Conservation (phyloP, 768 basidiomycete genomes). For the Tylopilus rubrobrunneus region DNA sequence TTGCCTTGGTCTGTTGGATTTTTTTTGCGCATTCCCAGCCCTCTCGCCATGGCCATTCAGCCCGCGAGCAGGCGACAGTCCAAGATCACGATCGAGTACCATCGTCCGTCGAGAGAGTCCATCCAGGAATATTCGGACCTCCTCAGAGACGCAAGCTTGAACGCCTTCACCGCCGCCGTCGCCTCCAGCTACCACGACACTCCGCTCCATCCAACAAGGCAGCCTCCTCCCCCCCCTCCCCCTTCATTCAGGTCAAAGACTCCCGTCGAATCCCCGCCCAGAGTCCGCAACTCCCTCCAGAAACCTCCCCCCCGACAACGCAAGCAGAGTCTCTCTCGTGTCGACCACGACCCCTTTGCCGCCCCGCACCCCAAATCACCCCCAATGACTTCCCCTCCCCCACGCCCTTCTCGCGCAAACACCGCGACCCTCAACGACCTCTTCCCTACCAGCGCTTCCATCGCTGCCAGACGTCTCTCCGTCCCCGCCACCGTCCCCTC, state of each 20-base stretch:
- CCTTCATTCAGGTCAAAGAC: slow-evolving; percentile 30
- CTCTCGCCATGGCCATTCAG: slow-evolving; percentile 27
- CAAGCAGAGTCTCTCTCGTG: slow-evolving; percentile 37
- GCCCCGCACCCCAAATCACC: slow-evolving; percentile 15
- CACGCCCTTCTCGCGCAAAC: slow-evolving; percentile 80
- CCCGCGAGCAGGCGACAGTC: slow-evolving; percentile 35
- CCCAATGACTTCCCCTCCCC: slow-evolving; percentile 51
- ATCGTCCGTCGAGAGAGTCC: slow-evolving; percentile 68
- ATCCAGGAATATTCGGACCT: slow-evolving; percentile 77
- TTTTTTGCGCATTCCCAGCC: background rate
- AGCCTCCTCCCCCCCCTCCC: slow-evolving; percentile 41
- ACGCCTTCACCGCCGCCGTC: slow-evolving; percentile 47
- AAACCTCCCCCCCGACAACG: slow-evolving; percentile 54
- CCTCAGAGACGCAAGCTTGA: slow-evolving; percentile 54
- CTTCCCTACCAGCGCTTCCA: slow-evolving; percentile 42
- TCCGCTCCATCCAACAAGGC: slow-evolving; percentile 37
- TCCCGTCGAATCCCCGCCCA: slow-evolving; percentile 30
- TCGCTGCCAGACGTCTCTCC: slow-evolving; percentile 50
- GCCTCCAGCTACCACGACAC: slow-evolving; percentile 30
- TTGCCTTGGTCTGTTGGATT: background rate
- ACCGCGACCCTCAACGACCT: slow-evolving; percentile 79
- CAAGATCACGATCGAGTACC: slow-evolving; percentile 72
- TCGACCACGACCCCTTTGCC: slow-evolving; percentile 55
- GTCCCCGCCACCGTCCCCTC: slow-evolving; percentile 35
- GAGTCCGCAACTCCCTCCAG: slow-evolving; percentile 55